Evolutionary conservation across 148 eudicot genomes (phyloP).

Genomic region (Diospyros kaki): DNA sequence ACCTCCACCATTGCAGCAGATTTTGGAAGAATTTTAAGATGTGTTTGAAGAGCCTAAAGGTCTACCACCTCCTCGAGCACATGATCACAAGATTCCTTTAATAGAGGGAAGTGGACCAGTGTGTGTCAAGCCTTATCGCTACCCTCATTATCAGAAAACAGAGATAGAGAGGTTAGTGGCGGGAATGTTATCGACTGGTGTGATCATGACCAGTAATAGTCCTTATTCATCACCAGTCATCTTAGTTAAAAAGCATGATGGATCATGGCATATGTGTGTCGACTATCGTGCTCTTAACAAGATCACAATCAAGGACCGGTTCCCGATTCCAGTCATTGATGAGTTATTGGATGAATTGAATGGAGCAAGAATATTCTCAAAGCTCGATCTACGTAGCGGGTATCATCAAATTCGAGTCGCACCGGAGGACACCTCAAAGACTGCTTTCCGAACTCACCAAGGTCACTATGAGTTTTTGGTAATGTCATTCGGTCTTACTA

Average conservation of each 20-base stretch:
- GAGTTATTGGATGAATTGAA: background rate
- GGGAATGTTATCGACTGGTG: background rate
- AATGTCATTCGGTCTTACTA: background rate
- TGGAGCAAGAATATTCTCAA: background rate
- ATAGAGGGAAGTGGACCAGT: background rate
- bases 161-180: background rate
- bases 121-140: background rate
- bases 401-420: background rate
- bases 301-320: background rate
- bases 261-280: background rate
- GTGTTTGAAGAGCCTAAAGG: background rate
- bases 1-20: too few relatives aligned
- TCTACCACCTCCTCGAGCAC: background rate
- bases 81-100: background rate
- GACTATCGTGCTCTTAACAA: background rate
- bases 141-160: background rate
- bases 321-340: background rate
- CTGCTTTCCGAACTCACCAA: background rate
- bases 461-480: background rate
- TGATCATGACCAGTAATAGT: background rate
- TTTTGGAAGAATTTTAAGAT: background rate
- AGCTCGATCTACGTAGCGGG: background rate
- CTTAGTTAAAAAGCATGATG: background rate
- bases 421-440: background rate
- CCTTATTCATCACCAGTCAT: background rate